phyloP scores from a whole-genome alignment of 1,284 basidiomycete species.

The Dichomitus squalens region DNA sequence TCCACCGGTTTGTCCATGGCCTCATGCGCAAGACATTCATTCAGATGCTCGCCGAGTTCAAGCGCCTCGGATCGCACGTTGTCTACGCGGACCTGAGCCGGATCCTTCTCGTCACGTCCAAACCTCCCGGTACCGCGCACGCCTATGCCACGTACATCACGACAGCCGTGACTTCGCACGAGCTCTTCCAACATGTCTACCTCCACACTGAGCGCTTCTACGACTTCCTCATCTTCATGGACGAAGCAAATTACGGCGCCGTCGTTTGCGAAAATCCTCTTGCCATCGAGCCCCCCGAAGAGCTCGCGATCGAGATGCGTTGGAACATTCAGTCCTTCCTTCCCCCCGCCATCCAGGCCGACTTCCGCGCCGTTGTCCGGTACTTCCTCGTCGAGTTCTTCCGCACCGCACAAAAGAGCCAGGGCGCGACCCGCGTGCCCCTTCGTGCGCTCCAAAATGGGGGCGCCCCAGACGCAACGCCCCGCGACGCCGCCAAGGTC shows the following conservation, averaged over 20 bases:
- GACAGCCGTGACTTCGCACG: slow-evolving; percentile 91
- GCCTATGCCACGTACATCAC: slow-evolving; percentile 96
- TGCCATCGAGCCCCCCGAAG: slow-evolving; percentile 66
- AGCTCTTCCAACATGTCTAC: slow-evolving; percentile 93
- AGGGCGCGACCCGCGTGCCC: slow-evolving; percentile 66
- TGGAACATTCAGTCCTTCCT: slow-evolving; percentile 97
- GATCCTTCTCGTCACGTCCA: slow-evolving; percentile 91
- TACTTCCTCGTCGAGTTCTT: slow-evolving; percentile 90
- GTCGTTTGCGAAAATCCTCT: slow-evolving; percentile 83
- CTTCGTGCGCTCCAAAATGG: slow-evolving; percentile 76
- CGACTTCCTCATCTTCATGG: slow-evolving; percentile 96
- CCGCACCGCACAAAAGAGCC: slow-evolving; percentile 70
- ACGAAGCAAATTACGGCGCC: slow-evolving; percentile 91
- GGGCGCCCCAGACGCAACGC: slow-evolving; percentile 58
- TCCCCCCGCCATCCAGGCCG: slow-evolving; percentile 79
- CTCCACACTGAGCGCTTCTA: slow-evolving; percentile 91
- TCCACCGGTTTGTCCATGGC: slow-evolving; percentile 93
- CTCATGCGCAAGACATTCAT: slow-evolving; percentile 99
- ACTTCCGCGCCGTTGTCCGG: slow-evolving; percentile 79
- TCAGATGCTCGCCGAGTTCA: slow-evolving; percentile 96
- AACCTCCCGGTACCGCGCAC: slow-evolving; percentile 93
- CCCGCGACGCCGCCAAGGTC: slow-evolving; percentile 67
- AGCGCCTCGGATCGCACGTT: slow-evolving; percentile 90
- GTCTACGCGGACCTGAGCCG: slow-evolving; percentile 95
- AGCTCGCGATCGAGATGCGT: slow-evolving; percentile 80